Evolutionary conservation across 2,329 filamentous ascomycete species (phyloP), one percentile per base, ranked within the genome.

Genomic region (Coleophoma cylindrospora): DNA sequence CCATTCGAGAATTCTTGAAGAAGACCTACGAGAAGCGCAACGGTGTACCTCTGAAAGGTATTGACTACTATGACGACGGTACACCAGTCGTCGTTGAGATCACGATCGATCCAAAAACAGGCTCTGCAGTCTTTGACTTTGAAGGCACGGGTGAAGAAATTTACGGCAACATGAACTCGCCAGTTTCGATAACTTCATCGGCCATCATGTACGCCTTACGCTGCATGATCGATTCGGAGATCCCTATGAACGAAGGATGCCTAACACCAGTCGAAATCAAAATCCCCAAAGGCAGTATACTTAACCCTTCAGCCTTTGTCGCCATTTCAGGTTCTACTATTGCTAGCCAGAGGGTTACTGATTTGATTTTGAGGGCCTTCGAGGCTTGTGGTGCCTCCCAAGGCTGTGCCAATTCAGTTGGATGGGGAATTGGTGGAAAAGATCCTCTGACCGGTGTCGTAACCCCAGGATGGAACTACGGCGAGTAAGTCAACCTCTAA

Each of bases 141-240:
- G 75, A 73, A 0, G 87, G 87, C 22, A 91, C 87, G 0, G 87
- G 87, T 0, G 80, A 83, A 0, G 86, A 91, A 65, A 84, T 89
- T 0, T 88, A 88, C 59, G 75, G 76, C 34, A 89, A 89, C 61
- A 83, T 84, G 68, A 91, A 91, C 61, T 87, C 87, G 0, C 87
- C 87, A 0, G 79, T 88, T 64, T 87, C 87, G 2, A 86, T 91
- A 38, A 90, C 86, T 0, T 89, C 86, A 68, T 86, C 80, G 19
- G 87, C 87, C 40, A 90, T 91, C 61, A 91, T 92, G 63, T 92
- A 92, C 74, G 88, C 85, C 57, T 73, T 92, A 9, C 81, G 88
- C 40, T 88, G 83, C 59, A 75, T 92, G 54, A 89, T 92, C 60
- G 82, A 79, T 40, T 80, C 87, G 52, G 86, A 91, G 58, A 90